Evolutionary conservation across 139 green algal genomes (phyloP), one percentile per base, ranked within the genome.

Genomic region (Pleodorina starrii): DNA sequence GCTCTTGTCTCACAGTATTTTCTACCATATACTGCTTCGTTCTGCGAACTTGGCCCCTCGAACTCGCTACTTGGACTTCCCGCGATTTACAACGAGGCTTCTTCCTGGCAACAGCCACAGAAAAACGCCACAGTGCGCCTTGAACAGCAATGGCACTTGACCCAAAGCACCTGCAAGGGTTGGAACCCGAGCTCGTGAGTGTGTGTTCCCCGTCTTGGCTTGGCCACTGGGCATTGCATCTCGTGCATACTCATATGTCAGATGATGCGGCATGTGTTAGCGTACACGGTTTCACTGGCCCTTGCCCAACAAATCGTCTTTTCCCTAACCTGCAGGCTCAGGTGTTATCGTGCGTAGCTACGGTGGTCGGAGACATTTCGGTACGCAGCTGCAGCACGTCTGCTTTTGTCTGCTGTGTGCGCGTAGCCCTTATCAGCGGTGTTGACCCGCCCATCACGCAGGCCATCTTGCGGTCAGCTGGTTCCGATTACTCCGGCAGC

Each of bases 361-460:
- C 82, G 7, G 44, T 88, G 9, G 82, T 79, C 3, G 57, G 59
- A 36, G 82, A 88, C 6, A 69, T 88, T 66, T 88, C 82, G 82
- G 82, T 88, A 69, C 10, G 66, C 25, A 19, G 43, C 50, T 84
- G 48, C 36, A 32, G 7, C n/a, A 42, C 5, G n/a, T n/a, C n/a
- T n/a, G n/a, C n/a, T n/a, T n/a, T 7, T 23, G 23, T 59, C 42
- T 80, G 9, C 36, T 7, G 36, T 77, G 69, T 73, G 10, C 63
- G 43, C n/a, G 19, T 10, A 69, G 57, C 23, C 23, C 17, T 21
- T 57, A 57, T 21, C 48, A 57, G 48, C 48, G 11, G 48, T n/a
- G n/a, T 40, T 75, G 35, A 69, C 76, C 76, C 48, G 48, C 44
- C n/a, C 48, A 59, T 59, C 17, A 60, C 43, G 42, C 59, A 87